Conservation (phyloP, 108 stramenopile genomes). For the Nitzschia putrida region DNA sequence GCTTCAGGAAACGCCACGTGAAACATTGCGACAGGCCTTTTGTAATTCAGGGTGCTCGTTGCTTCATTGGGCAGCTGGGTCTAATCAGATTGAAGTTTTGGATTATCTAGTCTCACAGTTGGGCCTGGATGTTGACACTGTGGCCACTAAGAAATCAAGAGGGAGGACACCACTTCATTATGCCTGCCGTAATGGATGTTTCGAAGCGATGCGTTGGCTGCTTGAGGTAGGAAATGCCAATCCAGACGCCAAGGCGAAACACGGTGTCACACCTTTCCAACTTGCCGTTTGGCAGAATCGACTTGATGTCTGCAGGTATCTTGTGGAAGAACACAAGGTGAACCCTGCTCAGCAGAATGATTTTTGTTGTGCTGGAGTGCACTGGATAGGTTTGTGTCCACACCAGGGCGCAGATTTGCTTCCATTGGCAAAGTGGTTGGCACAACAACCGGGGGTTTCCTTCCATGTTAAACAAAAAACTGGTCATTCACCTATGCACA, state of each 20-base stretch:
- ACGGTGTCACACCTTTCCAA: constrained; percentile 80
- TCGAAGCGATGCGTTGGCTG: constrained; percentile 50
- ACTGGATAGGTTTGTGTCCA: constrained; percentile 79
- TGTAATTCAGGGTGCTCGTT: constrained; percentile 63
- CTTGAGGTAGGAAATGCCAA: constrained; percentile 50
- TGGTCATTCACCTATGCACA: constrained; percentile 76
- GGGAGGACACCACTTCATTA: constrained; percentile 87
- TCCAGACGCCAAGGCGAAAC: constrained; percentile 48
- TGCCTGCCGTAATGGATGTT: constrained; percentile 73
- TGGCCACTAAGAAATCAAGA: constrained; percentile 32
- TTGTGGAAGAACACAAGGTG: constrained; percentile 54
- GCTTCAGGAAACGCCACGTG: constrained; percentile 1
- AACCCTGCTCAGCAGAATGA: constrained; percentile 62
- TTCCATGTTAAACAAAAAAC: constrained; percentile 42
- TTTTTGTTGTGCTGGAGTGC: constrained; percentile 76
- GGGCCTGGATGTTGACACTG: constrained; percentile 4
- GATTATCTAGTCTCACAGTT: constrained; percentile 32
- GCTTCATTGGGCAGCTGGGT: constrained; percentile 82
- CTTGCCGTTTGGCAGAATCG: constrained; percentile 87
- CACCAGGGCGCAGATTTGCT: constrained; percentile 30
- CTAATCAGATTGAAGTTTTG: constrained; percentile 36
- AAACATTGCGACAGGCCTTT: constrained; percentile 3
- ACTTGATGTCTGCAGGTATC: constrained; percentile 50
- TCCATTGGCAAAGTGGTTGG: constrained; percentile 43
- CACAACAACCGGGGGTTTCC: constrained; percentile 21